A percentile compares a stretch with the other conserved stretches of the same genome.
phyloP scores from a whole-genome alignment of 163 green algal species.

The Chloroidium sp. region DNA sequence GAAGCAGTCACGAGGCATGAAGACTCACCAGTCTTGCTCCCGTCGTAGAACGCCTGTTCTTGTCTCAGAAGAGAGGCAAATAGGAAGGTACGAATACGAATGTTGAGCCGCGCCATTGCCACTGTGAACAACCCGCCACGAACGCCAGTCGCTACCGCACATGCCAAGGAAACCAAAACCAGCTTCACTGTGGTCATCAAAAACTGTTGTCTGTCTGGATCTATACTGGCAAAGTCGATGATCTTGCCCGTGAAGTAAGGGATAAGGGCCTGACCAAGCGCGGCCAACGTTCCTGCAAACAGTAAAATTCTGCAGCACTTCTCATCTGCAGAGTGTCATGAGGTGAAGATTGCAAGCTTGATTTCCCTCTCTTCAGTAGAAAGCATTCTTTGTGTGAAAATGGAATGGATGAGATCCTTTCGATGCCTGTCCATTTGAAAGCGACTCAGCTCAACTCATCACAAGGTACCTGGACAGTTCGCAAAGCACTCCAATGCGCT shows the following conservation, averaged over 20 bases:
- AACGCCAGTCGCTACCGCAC: slow-evolving; percentile 46
- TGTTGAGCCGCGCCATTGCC: slow-evolving; percentile 64
- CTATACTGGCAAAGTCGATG: slow-evolving; percentile 73
- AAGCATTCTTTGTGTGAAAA: too few species aligned
- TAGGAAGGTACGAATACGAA: slow-evolving; percentile 59
- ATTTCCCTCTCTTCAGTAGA: neutral
- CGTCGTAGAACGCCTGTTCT: slow-evolving; percentile 82
- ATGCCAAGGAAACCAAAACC: slow-evolving; percentile 46
- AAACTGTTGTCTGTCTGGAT: slow-evolving; percentile 46
- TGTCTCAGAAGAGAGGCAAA: slow-evolving; percentile 62
- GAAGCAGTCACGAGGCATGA: too few species aligned
- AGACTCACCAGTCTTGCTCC: slow-evolving; percentile 38
- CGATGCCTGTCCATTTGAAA: neutral
- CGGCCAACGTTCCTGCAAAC: slow-evolving; percentile 36
- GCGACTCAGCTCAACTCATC: neutral
- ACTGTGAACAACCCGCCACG: slow-evolving; percentile 72
- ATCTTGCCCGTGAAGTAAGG: slow-evolving; percentile 70
- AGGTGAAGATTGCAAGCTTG: neutral
- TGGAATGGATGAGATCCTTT: too few species aligned
- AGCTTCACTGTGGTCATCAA: slow-evolving; percentile 39
- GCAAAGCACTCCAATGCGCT: neutral
- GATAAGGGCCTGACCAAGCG: slow-evolving; percentile 57
- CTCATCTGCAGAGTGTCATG: neutral
- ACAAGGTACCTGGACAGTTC: neutral
- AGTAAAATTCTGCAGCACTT: neutral